Evolutionary conservation across 2,329 filamentous ascomycete genomes (phyloP), one percentile per base, ranked within the genome.

Genomic region (Hymenotorrendiella dingleyae): DNA sequence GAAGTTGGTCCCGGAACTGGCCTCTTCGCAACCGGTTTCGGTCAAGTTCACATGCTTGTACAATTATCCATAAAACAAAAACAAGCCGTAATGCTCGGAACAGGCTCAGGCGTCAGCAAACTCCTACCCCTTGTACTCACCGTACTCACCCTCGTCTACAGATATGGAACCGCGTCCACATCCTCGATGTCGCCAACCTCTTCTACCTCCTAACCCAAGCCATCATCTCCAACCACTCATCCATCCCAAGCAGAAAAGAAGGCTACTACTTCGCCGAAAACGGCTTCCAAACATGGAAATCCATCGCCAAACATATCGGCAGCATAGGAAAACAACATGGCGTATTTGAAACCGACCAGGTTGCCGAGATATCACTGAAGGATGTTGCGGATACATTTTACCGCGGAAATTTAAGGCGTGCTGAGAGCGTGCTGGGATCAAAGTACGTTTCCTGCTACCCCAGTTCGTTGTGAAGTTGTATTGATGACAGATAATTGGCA

Each of bases 131-230:
- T 20, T 3, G n/a, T 26, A 4, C 7, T 20, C 27, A 16, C n/a
- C 9, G 3, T 28, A 12, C 41, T 45, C 20, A 43, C 16, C 1
- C 11, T 11, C 10, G n/a, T 26, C 4, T 17, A n/a, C 29, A 54
- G 49, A 52, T 60, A 2, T 70, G 65, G 61, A 67, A 68, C 30
- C 61, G 70, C 43, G 65, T 73, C 3, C 70, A 73, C 35, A 59
- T 74, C 3, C 54, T 55, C 3, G 70, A 74, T 47, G 57, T 73
- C 6, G 63, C 62, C 0, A 52, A 56, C 0, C 48, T 74, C 2
- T 74, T 69, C 50, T 60, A 63, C 32, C 41, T 68, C 1, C 30
- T 71, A 0, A 46, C 71, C 0, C 27, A 43, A 7, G 58, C 59
- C 8, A 54, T 65, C 1, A 42, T 70, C 3, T 42, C 52, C 8